These are phyloP conservation scores for Zelopaecilomyces penicillatus DNA, from an alignment of 2,329 filamentous ascomycete genomes.

Conservation along the genomic window DNA sequence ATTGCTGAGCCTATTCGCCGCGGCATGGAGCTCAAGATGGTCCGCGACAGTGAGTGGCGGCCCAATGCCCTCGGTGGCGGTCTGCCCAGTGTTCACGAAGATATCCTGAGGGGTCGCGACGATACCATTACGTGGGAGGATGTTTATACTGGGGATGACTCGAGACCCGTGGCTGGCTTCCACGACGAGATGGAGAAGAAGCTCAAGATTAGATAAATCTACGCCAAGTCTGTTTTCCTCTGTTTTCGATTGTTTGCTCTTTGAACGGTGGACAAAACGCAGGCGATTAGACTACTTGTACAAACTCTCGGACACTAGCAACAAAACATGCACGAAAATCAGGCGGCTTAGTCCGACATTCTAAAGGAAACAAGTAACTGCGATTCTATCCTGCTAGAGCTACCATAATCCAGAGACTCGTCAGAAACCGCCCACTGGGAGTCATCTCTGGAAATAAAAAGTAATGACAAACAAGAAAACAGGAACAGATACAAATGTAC, in stretches of 20 bases:
- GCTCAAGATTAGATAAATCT: constrained; percentile 56
- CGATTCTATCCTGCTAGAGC: constrained; percentile 19
- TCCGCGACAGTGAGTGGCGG: constrained; percentile 69
- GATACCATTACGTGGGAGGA: constrained; percentile 83
- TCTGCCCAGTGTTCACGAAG: constrained; percentile 68
- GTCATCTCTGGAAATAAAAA: no score
- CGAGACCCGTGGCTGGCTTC: constrained; percentile 60
- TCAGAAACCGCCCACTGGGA: no score
- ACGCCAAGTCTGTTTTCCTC: neutral
- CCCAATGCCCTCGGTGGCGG: constrained; percentile 58
- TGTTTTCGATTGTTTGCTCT: no score
- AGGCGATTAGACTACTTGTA: constrained; percentile 1
- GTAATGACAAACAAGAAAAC: neutral
- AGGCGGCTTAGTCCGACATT: no score
- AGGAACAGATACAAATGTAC: constrained; percentile 10
- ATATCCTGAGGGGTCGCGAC: constrained; percentile 77
- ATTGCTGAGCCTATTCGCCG: constrained; percentile 87
- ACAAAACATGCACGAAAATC: no score
- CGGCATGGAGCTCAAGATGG: constrained; percentile 92
- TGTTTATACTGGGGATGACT: constrained; percentile 74
- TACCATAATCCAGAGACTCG: no score
- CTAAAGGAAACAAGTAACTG: constrained; percentile 5
- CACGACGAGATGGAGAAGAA: constrained; percentile 93
- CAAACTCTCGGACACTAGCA: neutral
- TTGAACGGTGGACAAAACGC: neutral